Evolutionary conservation across 2,329 filamentous ascomycete genomes (phyloP).

Genomic region (Trichoderma sp.): DNA sequence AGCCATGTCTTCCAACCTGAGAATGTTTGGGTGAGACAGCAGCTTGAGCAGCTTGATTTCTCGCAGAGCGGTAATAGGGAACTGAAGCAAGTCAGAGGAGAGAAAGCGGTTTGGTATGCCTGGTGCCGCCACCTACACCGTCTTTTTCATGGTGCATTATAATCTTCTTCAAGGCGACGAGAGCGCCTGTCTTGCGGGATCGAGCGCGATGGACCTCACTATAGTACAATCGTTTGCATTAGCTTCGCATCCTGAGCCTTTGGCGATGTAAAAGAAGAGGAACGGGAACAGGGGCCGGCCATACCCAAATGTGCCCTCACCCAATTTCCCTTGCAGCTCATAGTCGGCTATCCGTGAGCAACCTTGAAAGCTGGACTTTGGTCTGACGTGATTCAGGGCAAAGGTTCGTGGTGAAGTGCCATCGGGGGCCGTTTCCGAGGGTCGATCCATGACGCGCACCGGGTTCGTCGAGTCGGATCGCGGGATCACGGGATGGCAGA

Average conservation of each 20-base stretch:
- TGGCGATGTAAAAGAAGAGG: background rate
- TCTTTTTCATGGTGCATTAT: conserved; percentile 99
- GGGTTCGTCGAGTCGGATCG: background rate
- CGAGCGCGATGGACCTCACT: conserved; percentile 86
- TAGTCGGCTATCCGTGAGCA: conserved; percentile 82
- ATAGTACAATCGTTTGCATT: conserved; percentile 31
- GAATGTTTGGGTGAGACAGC: conserved; percentile 83
- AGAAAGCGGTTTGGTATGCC: conserved; percentile 7
- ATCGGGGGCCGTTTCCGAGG: conserved; percentile 32
- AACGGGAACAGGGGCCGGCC: conserved; percentile 28
- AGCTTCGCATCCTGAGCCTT: background rate
- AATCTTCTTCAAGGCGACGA: conserved; percentile 95
- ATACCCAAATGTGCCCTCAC: conserved; percentile 92
- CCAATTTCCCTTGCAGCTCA: conserved; percentile 76
- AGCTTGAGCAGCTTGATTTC: conserved; percentile 98
- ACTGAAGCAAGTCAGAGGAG: conserved; percentile 46
- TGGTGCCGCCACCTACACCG: conserved; percentile 55
- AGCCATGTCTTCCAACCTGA: conserved; percentile 91
- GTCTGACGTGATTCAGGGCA: conserved; percentile 54
- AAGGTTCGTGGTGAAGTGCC: conserved; percentile 54
- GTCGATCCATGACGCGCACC: conserved; percentile 30
- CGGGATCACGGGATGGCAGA: background rate
- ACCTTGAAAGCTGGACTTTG: conserved; percentile 66
- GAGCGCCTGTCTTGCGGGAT: conserved; percentile 67
- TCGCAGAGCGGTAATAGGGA: conserved; percentile 95